These are phyloP conservation scores for Taxillus chinensis DNA, from an alignment of 164 flowering plant genomes.

Conservation along the genomic window DNA sequence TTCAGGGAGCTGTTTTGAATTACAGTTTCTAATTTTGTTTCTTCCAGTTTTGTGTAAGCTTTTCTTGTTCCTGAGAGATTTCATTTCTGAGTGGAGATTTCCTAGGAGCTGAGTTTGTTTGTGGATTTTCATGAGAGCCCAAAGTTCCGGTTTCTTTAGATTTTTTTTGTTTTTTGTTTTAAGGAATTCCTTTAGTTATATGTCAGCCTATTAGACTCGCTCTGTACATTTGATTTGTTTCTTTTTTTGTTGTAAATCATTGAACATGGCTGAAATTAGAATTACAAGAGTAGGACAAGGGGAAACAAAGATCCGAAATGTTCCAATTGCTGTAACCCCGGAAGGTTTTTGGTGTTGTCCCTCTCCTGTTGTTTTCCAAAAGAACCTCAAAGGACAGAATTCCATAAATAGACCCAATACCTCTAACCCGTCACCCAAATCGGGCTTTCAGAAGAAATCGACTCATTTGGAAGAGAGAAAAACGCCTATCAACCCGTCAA, in stretches of 20 bases:
- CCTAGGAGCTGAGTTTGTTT: no score
- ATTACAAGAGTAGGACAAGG: conserved; percentile 57
- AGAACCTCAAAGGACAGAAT: conserved; percentile 56
- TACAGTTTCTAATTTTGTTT: neutral
- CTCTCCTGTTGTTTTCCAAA: conserved; percentile 77
- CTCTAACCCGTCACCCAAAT: conserved; percentile 38
- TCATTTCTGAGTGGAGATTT: neutral
- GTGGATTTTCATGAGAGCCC: no score
- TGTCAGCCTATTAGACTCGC: no score
- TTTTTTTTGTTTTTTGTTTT: no score
- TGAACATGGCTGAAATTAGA: conserved; percentile 67
- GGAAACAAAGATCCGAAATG: conserved; percentile 71
- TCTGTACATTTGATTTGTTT: neutral
- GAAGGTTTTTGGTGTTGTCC: conserved; percentile 99
- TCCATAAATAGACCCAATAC: conserved; percentile 47
- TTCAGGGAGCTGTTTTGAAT: no score
- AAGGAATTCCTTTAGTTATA: no score
- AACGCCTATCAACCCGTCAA: conserved; percentile 24
- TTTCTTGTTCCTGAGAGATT: no score
- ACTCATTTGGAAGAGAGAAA: conserved; percentile 32
- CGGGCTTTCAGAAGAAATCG: conserved; percentile 39
- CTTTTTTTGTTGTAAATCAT: conserved; percentile 7
- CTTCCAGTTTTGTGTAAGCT: no score
- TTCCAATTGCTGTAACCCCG: conserved; percentile 96
- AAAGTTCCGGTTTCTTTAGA: no score